Evolutionary conservation across 2,329 filamentous ascomycete genomes (phyloP), one percentile per base, ranked within the genome.

Genomic region (Tetracladium maxilliforme): DNA sequence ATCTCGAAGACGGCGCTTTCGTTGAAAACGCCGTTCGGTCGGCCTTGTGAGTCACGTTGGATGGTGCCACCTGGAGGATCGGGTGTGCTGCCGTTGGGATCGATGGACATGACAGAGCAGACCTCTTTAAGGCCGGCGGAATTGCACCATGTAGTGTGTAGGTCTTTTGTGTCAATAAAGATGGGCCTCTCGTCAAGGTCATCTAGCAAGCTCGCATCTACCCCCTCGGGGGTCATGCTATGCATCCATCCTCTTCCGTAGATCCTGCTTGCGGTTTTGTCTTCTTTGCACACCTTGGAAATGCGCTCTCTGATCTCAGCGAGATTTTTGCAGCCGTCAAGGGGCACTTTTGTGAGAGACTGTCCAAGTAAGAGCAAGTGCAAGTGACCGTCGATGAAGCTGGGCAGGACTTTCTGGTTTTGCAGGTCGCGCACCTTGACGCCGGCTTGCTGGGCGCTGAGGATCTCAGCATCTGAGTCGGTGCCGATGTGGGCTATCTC

Each of bases 301-400:
- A 70, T 61, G 3, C 51, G 45, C 6, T 33, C 34, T 4, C 55
- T 54, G 33, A 70, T 68, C 24, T 67, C 63, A 6, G 44, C 40
- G 1, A 68, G 45, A 25, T 49, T 45, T 24, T 51, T 49, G 43
- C 64, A 66, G 9, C 35, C 28, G 21, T 55, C 50, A 4, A 70
- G 45, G 19, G 54, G 48, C 16, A 61, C 48, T 41, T 67, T 68
- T 32, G 54, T 50, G 9, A 69, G 52, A 1, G 63, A 57, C 36
- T 64, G 59, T 3, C 64, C 64, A 14, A 69, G 53, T 23, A 64
- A 52, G 21, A 69, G 49, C 9, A 70, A 49, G 40, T 70, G 65
- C 49, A 66, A 62, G 37, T 70, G 65, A 0, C 61, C 64, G 34
- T 70, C 65, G 24, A 70, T 54, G 38, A 69, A 69, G 6, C 62